Conservation (phyloP, 352 stramenopile genomes). For the Phytophthora pinifolia region DNA sequence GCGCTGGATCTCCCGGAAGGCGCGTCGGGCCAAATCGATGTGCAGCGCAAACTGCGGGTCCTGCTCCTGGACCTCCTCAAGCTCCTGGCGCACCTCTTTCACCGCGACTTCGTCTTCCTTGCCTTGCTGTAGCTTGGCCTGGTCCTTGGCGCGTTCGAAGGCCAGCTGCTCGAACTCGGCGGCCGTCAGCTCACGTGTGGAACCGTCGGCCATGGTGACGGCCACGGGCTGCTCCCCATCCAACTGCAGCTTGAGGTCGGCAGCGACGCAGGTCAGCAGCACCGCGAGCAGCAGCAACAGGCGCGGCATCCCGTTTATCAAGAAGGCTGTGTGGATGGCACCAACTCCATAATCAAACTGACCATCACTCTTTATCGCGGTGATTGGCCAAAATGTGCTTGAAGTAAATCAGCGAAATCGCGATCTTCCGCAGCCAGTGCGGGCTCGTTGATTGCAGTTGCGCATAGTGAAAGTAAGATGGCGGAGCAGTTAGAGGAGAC, state of each 20-base stretch:
- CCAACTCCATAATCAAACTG: conserved; percentile 15
- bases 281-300: conserved; percentile 15
- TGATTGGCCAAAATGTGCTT: conserved; percentile 23
- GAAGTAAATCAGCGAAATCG: conserved; percentile 27
- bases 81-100: conserved; percentile 23
- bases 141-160: conserved; percentile 32
- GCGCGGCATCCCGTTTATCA: background rate
- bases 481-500: conserved; percentile 23
- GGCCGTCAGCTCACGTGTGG: conserved; percentile 44
- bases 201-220: conserved; percentile 45
- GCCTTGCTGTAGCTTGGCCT: conserved; percentile 30
- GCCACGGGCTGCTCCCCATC: conserved; percentile 29
- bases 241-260: conserved; percentile 25
- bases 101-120: conserved; percentile 9
- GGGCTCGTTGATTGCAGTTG: conserved; percentile 9
- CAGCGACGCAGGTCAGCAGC: conserved; percentile 5
- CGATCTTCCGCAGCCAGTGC: conserved; percentile 25
- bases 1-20: conserved; percentile 55
- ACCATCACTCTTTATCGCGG: conserved; percentile 9
- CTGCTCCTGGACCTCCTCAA: conserved; percentile 38
- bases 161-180: conserved; percentile 45
- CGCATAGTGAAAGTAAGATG: conserved; percentile 21
- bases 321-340: conserved; percentile 3
- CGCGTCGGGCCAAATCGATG: conserved; percentile 44
- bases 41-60: conserved; percentile 53